Conservation (phyloP, 768 basidiomycete species). For the Brasilioporus rufonigricans region DNA sequence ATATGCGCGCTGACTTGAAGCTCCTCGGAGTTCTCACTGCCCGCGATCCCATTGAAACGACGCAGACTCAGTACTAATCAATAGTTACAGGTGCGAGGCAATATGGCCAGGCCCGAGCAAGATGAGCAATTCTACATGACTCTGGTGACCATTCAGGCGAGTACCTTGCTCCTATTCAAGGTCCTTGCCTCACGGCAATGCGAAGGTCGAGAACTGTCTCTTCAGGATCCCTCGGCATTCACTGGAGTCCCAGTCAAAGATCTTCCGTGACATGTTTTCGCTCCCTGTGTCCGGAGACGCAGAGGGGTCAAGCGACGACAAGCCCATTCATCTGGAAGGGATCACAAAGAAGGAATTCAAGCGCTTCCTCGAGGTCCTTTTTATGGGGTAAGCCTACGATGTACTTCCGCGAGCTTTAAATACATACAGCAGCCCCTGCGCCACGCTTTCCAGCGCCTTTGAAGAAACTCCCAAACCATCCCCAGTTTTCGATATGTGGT, state of each 20-base stretch:
- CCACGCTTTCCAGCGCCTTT: background rate
- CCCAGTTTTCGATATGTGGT: constrained; percentile 31
- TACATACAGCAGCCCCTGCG: background rate
- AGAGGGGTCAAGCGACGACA: constrained; percentile 19
- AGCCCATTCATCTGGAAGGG: constrained; percentile 23
- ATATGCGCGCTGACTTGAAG: too few species aligned
- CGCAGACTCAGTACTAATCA: too few species aligned
- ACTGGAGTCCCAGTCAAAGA: constrained; percentile 21
- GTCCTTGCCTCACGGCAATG: background rate
- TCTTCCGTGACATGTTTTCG: constrained; percentile 27
- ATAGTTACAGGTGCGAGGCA: too few species aligned
- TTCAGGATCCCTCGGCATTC: constrained; percentile 26
- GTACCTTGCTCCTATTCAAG: background rate
- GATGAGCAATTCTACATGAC: constrained; percentile 17
- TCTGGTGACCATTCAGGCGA: constrained; percentile 14
- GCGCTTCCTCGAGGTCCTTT: constrained; percentile 23
- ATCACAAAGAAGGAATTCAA: constrained; percentile 26
- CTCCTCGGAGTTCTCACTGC: background rate
- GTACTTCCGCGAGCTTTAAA: background rate
- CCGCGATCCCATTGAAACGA: too few species aligned
- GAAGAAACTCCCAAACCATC: background rate
- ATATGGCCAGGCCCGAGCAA: constrained; percentile 1
- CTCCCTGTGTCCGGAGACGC: constrained; percentile 9
- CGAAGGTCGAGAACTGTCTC: constrained; percentile 25
- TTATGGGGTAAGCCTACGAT: constrained; percentile 7